Base-by-base conservation (phyloP, 768 basidiomycete genomes). In the Boletus speciosus region DNA sequence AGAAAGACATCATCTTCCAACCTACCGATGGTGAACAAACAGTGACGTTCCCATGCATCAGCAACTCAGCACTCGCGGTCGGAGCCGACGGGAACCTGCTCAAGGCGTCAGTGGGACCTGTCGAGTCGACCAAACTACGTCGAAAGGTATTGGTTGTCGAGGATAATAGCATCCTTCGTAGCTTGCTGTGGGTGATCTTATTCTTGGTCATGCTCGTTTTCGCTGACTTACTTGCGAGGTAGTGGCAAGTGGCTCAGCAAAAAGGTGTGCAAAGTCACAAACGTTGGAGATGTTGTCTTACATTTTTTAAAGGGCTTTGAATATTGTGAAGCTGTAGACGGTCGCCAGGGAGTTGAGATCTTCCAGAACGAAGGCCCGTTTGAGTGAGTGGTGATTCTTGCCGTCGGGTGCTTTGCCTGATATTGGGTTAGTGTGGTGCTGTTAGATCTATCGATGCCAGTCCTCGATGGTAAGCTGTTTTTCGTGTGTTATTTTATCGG, bases 391-490 rank as follows among this genome's bases (percentile, higher is more conserved):
- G 9, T 43, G 23, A 44, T 41, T 37, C 21, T 27, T 16, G 16
- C 35, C 49, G 5, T 50, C n/a, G 42, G 3, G 19, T 38, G 5
- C 49, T 23, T 48, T 38, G 27, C 38, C 50, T 60, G 19, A 49
- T 43, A 14, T n/a, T 49, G 49, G 35, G 44, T 49, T 47, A 95
- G 93, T 57, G 82, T 93, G 34, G 86, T 95, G 35, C 78, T 95
- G 14, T 74, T 97, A 55, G 94, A 97, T 69, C 73, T 97, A 52
- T 93, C 90, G 1, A 97, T 97, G 94, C 95, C 93, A 1, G 70
- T 91, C n/a, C 81, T 97, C 52, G 92, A 97, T 67, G 95, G 91
- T 84, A 48, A 55, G 76, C 60, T 47, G 31, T 56, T 34, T 19
- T 50, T 35, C 32, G 32, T 19, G 12, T 21, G n/a, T 14, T 9